phyloP scores from a whole-genome alignment of 148 eudicot genomes.

The Tetragonia tetragonoides region DNA sequence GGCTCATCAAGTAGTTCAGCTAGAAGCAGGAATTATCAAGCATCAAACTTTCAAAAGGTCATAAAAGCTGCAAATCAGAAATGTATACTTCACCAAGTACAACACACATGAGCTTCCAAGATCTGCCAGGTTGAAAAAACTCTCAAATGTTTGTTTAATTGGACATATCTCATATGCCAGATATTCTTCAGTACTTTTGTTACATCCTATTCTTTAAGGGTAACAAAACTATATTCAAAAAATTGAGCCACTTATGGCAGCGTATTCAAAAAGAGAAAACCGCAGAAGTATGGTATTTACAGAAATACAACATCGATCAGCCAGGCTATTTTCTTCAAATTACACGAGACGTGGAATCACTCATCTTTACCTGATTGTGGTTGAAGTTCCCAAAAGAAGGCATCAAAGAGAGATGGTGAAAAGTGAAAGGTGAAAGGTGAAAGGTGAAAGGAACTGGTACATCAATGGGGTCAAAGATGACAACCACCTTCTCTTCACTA shows the following conservation, averaged over 20 bases:
- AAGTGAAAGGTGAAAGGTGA: neutral
- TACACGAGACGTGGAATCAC: conserved; percentile 16
- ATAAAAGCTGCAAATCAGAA: neutral
- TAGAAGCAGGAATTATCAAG: too few relatives aligned
- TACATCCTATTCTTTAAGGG: neutral
- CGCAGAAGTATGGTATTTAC: conserved; percentile 19
- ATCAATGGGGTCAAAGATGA: conserved; percentile 9
- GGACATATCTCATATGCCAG: neutral
- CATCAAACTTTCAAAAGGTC: too few relatives aligned
- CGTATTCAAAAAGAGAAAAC: neutral
- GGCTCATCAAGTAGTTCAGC: too few relatives aligned
- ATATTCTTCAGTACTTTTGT: neutral
- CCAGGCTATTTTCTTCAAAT: conserved; percentile 10
- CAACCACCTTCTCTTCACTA: conserved; percentile 25
- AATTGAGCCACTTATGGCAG: conserved; percentile 8
- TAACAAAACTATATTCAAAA: conserved; percentile 14
- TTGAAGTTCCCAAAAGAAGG: neutral
- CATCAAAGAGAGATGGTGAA: conserved; percentile 7
- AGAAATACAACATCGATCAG: conserved; percentile 5
- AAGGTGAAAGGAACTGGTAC: neutral
- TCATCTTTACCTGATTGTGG: conserved; percentile 13
- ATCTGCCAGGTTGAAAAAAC: neutral
- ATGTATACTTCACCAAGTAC: neutral
- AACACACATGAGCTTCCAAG: neutral
- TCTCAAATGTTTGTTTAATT: neutral